Base-by-base conservation (phyloP, 1,139 yeast species). In the Debaryomyces singareniensis region DNA sequence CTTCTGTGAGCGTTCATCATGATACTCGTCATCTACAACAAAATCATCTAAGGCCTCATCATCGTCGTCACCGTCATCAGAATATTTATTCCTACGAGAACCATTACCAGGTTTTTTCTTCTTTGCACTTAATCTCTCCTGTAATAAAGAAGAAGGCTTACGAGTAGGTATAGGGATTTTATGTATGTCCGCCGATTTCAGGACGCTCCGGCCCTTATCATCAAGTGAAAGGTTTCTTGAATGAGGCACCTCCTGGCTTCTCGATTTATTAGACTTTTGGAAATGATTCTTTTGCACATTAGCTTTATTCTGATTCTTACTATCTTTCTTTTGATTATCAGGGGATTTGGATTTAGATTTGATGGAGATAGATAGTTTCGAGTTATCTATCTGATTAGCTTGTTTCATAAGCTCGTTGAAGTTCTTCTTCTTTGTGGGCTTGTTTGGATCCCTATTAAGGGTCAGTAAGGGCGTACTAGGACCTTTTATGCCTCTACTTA, bases 341-440 rank as follows among this genome's bases (percentile, higher is more conserved):
- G 64, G 58, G 1, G 69, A 49, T 29, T 49, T 51, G 10, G 58
- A 36, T 42, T 61, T 61, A 15, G 53, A 46, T 33, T 53, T 58
- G 30, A 56, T 56, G 5, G 53, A 47, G 15, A 68, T 61, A 4
- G 66, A 55, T 24, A 68, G 51, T 38, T 65, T 66, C 29, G 53
- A 49, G 29, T 60, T 60, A 35, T 67, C 77, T 10, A 75, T 69
- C 16, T 59, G 55, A n/a, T 75, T 74, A 0, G 91, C 91, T 45
- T 75, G 74, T 40, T 72, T 74, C 85, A 81, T 79, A 36, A 82
- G 58, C 35, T 80, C 85, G 28, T 69, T 71, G 45, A 78, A 82
- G 7, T 77, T 66, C 49, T 78, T 52, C 44, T 78, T 78, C 42
- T 75, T 71, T 9, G 41, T 44, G 10, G 49, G 46, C 28, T 12